phyloP scores from a whole-genome alignment of 2,329 filamentous ascomycete species.

The Claviceps maximensis region DNA sequence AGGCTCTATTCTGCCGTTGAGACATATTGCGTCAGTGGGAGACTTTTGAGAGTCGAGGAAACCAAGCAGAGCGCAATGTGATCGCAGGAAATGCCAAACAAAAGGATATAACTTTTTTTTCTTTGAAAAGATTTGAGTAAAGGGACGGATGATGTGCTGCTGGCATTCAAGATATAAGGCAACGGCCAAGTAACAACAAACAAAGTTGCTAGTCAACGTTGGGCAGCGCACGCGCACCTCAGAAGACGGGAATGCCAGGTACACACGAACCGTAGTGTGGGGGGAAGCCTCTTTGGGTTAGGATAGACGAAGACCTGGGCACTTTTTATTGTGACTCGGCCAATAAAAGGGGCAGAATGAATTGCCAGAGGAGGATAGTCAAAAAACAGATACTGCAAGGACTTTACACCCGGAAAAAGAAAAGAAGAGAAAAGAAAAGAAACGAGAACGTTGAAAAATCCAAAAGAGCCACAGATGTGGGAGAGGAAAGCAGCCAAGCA shows the following conservation, averaged over 20 bases:
- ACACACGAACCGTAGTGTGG: slow-evolving; percentile 3
- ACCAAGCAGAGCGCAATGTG: neutral
- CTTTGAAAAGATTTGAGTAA: too few relatives aligned
- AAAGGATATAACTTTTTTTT: neutral
- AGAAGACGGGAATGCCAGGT: slow-evolving; percentile 1
- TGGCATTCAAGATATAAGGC: neutral
- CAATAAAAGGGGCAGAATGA: neutral
- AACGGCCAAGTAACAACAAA: neutral
- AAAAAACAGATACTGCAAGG: slow-evolving; percentile 5
- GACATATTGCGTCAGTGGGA: slow-evolving; percentile 7
- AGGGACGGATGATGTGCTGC: neutral
- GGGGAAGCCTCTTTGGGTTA: neutral
- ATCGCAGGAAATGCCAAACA: neutral
- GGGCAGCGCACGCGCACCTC: neutral
- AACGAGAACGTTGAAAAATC: neutral
- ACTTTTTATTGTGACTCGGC: neutral
- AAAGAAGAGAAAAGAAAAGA: slow-evolving; percentile 1
- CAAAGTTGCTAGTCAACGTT: neutral
- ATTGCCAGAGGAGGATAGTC: slow-evolving; percentile 6
- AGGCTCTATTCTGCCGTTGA: slow-evolving; percentile 34
- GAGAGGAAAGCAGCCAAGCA: neutral
- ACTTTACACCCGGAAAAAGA: neutral
- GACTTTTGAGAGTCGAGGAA: neutral
- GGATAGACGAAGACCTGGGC: neutral
- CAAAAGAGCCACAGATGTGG: neutral